Base-by-base conservation (phyloP, 2,329 filamentous ascomycete species). In the Penicillium hordei region DNA sequence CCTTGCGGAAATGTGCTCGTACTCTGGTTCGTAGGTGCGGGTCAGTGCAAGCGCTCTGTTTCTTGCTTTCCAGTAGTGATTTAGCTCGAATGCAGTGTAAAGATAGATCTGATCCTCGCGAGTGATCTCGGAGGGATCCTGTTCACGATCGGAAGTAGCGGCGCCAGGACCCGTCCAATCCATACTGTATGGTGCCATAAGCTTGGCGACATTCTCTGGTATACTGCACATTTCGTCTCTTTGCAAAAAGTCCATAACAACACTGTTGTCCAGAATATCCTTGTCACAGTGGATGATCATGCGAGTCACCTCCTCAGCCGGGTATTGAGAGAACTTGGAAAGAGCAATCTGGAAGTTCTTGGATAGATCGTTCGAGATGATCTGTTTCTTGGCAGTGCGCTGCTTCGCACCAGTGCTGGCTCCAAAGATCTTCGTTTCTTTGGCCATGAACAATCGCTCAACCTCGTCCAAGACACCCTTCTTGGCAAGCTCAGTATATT, bases 1-100 rank as follows among this genome's bases (percentile, higher is more conserved):
- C 78, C 94, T 96, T 42, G 83, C 81, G 12, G 89, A 91, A 44
- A 97, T 88, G 69, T 97, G 90, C 63, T 97, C 93, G 71, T 97
- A 99, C 66, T 99, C 94, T 5, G 79, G 60, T 75, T 97, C 93
- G 68, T 85, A 97, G 51, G 84, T 93, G 68, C 88, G 87, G 5
- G 92, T 97, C 64, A 97, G 79, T 2, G 88, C 83, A 65, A 99
- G 82, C 38, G 94, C 94, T 66, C 94, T 86, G 88, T 97, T 97
- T 74, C 94, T 88, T 60, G 91, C 91, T 82, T 96, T 97, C 94
- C 94, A 99, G 79, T 99, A 99, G 73, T 97, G 93, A 66, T 96
- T 92, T 63, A 97, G 80, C 74, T 99, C 94, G 69, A 89, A 97
- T 1, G 93, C 91, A 5, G 94, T 97, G 72, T 89, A 90, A 27